A percentile compares a stretch with the other conserved stretches of the same genome.
Evolutionary conservation across 148 eudicot species (phyloP).

Genomic region (Rhododendron simsii): DNA sequence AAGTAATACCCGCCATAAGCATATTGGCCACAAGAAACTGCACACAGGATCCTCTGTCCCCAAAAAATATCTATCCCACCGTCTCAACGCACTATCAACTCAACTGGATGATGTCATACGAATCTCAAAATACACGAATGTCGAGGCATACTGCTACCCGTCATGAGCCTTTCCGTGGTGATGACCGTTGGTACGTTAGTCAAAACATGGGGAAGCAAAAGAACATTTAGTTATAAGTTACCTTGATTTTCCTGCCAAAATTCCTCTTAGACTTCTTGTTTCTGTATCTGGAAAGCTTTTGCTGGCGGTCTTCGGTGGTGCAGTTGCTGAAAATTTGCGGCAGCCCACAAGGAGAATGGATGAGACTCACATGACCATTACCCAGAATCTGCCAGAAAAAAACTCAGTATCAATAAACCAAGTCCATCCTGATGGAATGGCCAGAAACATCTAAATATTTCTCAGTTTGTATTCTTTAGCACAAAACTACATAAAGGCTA

Average conservation of each 20-base stretch:
- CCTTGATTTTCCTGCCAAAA: conserved; percentile 93
- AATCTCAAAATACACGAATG: not conserved
- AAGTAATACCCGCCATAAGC: conserved; percentile 13
- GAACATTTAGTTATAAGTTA: conserved; percentile 14
- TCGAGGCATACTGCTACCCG: not conserved
- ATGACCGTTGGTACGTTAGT: not conserved
- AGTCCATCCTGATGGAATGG: conserved; percentile 49
- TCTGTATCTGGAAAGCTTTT: conserved; percentile 87
- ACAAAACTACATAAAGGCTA: conserved; percentile 21
- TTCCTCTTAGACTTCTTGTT: conserved; percentile 86
- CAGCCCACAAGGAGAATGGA: conserved; percentile 41
- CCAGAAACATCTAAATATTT: conserved; percentile 53
- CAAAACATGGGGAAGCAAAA: not conserved
- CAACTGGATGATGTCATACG: not conserved
- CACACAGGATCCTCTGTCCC: conserved; percentile 1
- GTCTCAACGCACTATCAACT: not conserved
- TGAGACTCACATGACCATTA: conserved; percentile 39
- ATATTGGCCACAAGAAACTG: not conserved
- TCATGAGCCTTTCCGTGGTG: not conserved
- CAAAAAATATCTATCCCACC: not conserved
- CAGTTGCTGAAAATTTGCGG: conserved; percentile 36
- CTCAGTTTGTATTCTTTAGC: conserved; percentile 36
- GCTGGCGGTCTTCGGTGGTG: conserved; percentile 62
- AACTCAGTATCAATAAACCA: conserved; percentile 52
- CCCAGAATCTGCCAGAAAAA: conserved; percentile 73